Evolutionary conservation across 352 stramenopile species (phyloP).

Genomic region (Phytophthora capsici): DNA sequence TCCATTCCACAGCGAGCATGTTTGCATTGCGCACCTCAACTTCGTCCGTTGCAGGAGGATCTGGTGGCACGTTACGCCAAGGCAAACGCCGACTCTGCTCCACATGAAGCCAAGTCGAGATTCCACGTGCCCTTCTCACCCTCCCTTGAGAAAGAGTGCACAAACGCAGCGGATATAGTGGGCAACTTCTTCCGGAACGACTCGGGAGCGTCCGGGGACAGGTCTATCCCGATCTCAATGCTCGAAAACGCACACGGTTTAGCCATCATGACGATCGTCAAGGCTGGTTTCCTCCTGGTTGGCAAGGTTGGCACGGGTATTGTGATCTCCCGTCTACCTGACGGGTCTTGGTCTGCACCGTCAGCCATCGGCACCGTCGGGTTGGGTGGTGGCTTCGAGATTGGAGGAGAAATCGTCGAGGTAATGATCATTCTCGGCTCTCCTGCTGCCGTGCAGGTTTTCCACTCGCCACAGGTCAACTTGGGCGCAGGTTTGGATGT

Average conservation of each 20-base stretch:
- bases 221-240: slow-evolving; percentile 53
- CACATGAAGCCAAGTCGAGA: slow-evolving; percentile 46
- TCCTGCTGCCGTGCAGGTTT: slow-evolving; percentile 82
- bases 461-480: slow-evolving; percentile 83
- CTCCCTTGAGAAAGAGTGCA: slow-evolving; percentile 64
- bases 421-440: slow-evolving; percentile 93
- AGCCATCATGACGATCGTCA: slow-evolving; percentile 63
- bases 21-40: slow-evolving; percentile 51
- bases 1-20: slow-evolving; percentile 67
- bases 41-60: slow-evolving; percentile 58
- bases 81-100: slow-evolving; percentile 49
- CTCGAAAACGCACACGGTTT: slow-evolving; percentile 60
- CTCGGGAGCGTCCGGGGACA: slow-evolving; percentile 50
- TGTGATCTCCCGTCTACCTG: slow-evolving; percentile 74
- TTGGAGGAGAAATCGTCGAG: slow-evolving; percentile 91
- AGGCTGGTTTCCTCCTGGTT: slow-evolving; percentile 60
- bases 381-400: slow-evolving; percentile 77
- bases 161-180: slow-evolving; percentile 69
- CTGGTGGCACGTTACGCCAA: slow-evolving; percentile 52
- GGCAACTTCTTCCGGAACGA: slow-evolving; percentile 73
- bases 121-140: slow-evolving; percentile 62
- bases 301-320: slow-evolving; percentile 76
- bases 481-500: slow-evolving; percentile 89
- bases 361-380: slow-evolving; percentile 89
- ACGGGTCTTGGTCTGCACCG: slow-evolving; percentile 87